Conservation (phyloP, 139 green algal species). For the Desmodesmus armatus region DNA sequence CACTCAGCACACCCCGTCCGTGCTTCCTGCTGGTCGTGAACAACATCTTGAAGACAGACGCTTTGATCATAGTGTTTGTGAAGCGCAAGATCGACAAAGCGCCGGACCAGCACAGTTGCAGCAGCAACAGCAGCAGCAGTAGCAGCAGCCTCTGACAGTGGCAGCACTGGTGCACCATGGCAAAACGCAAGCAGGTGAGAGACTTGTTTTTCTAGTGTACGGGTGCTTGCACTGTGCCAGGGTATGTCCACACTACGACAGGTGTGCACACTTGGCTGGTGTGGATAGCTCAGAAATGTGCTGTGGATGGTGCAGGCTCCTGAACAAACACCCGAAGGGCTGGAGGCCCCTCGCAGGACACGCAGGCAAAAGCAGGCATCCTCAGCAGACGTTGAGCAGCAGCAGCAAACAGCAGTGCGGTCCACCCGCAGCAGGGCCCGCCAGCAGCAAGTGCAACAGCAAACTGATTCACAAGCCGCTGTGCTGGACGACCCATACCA, state of each 20-base stretch:
- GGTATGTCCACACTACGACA: not conserved
- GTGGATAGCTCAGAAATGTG: too few relatives aligned
- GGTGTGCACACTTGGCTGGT: not conserved
- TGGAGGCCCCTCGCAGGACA: not conserved
- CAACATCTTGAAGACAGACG: too few relatives aligned
- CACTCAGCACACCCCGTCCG: too few relatives aligned
- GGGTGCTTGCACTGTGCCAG: too few relatives aligned
- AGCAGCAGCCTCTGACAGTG: too few relatives aligned
- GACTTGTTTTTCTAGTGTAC: too few relatives aligned
- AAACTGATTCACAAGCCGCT: not conserved
- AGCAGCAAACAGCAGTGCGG: not conserved
- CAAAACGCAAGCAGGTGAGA: not conserved
- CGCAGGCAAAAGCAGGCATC: not conserved
- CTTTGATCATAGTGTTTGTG: too few relatives aligned
- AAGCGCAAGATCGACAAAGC: too few relatives aligned
- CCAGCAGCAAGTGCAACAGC: conserved; percentile 21
- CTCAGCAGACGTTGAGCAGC: not conserved
- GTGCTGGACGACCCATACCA: not conserved
- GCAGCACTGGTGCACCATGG: conserved; percentile 1
- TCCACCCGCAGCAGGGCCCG: not conserved
- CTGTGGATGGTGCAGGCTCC: too few relatives aligned
- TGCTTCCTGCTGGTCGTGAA: too few relatives aligned
- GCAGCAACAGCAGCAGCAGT: not conserved
- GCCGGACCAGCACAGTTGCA: not conserved
- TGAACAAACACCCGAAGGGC: too few relatives aligned